A percentile compares a stretch with the other conserved stretches of the same genome.
Evolutionary conservation across 306 rosid species (phyloP).

Genomic region (Dryas octopetala): DNA sequence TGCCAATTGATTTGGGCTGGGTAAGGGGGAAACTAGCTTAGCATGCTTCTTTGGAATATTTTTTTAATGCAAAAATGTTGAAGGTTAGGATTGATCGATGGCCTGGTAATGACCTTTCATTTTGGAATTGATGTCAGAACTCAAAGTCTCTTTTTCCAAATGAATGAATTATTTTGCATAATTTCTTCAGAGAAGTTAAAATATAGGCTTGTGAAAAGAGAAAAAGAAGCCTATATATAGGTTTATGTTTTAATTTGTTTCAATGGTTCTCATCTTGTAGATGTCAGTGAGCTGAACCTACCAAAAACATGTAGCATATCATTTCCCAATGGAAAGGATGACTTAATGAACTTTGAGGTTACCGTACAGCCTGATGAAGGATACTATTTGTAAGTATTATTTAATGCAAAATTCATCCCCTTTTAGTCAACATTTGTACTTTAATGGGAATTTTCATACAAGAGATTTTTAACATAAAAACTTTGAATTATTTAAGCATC

Average conservation of each 20-base stretch:
- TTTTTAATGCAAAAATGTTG: not conserved
- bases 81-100: not conserved
- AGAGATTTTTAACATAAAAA: not conserved
- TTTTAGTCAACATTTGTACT: not conserved
- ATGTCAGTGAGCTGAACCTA: conserved; percentile 54
- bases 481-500: not conserved
- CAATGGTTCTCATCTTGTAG: conserved; percentile 26
- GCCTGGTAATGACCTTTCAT: not conserved
- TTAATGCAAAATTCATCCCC: not conserved
- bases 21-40: not conserved
- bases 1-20: not conserved
- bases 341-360: conserved; percentile 64
- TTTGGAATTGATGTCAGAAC: not conserved
- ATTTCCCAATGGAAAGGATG: conserved; percentile 62
- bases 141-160: not conserved
- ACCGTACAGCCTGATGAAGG: conserved; percentile 61
- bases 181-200: not conserved
- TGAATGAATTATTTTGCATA: not conserved
- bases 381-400: conserved; percentile 47
- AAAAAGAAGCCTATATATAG: not conserved
- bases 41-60: not conserved
- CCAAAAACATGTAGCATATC: conserved; percentile 50
- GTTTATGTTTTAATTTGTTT: not conserved
- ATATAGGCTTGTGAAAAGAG: not conserved
- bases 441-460: not conserved